A percentile compares a stretch with the other conserved stretches of the same genome.
These are phyloP conservation scores for Boletus smithii DNA, from an alignment of 1,284 basidiomycete genomes.

Conservation along the genomic window DNA sequence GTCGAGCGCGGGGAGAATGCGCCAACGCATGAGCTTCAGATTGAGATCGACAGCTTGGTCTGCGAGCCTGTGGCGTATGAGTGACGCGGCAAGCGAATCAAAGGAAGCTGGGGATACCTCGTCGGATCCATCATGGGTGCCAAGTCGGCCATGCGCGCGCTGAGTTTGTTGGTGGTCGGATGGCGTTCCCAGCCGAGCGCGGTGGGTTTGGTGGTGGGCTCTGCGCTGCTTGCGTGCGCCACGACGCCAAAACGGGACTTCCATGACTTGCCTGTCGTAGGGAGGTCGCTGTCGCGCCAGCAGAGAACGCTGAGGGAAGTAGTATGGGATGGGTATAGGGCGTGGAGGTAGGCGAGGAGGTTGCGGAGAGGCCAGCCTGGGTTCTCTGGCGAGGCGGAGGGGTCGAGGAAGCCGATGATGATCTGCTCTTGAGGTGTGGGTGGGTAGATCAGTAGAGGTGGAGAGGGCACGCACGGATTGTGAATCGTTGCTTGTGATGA, in stretches of 20 bases:
- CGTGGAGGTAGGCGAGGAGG: conserved; percentile 76
- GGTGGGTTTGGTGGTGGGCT: conserved; percentile 41
- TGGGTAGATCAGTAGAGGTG: conserved; percentile 1
- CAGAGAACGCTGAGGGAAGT: conserved; percentile 64
- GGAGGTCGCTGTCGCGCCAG: conserved; percentile 64
- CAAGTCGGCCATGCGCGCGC: conserved; percentile 85
- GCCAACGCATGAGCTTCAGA: conserved; percentile 97
- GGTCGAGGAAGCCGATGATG: conserved; percentile 80
- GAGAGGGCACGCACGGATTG: conserved; percentile 35
- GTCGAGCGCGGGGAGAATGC: conserved; percentile 87
- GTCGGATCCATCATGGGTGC: conserved; percentile 95
- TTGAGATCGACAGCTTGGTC: conserved; percentile 97
- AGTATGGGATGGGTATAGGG: conserved; percentile 49
- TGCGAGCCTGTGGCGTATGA: conserved; percentile 58
- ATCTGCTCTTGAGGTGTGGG: conserved; percentile 39
- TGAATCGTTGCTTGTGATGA: conserved; percentile 46
- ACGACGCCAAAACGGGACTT: conserved; percentile 62
- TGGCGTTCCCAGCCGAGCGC: conserved; percentile 98
- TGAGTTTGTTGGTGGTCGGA: conserved; percentile 72
- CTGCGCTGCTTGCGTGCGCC: conserved; percentile 24
- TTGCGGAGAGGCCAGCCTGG: conserved; percentile 97
- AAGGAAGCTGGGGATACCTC: conserved; percentile 39
- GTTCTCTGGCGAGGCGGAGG: conserved; percentile 72
- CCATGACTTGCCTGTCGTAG: conserved; percentile 43
- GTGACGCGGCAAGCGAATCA: conserved; percentile 2